Base-by-base conservation (phyloP, 257 asterid species). In the Plantago ovata region DNA sequence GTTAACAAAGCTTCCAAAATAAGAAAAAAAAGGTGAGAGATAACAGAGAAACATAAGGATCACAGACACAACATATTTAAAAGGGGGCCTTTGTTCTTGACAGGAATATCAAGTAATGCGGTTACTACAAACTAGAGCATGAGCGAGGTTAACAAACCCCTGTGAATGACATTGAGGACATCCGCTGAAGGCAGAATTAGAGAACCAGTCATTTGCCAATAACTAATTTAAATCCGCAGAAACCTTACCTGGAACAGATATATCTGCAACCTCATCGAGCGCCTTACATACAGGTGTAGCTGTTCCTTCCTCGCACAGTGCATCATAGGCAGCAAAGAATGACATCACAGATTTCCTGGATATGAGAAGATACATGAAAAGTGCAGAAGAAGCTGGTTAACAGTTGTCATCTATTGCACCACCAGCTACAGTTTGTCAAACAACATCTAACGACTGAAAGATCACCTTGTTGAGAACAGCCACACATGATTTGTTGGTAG, bases 251-350 rank as follows among this genome's bases (percentile, higher is more conserved):
- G 96, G 87, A 32, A 92, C 68, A 65, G 95, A 88, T 74, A 85
- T 76, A 75, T 92, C 96, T 52, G 98, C 88, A 71, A 92, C 83
- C 69, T 88, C 98, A 47, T 84, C 89, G 64, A 92, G 96, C 52
- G 95, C 91, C 71, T 79, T 69, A 66, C 96, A 88, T 45, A 92
- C 95, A 49, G 94, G 10, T 56, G 95, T 80, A 56, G 98, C 96
- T 21, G 95, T 92, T 74, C 98, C 98, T 78, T 92, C 98, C 75
- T 92, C 98, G 59, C 98, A 77, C 24, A 92, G 95, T 19, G 95
- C 95, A 70, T 92, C 98, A 73, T 50, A 92, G 38, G 84, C 91
- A 78, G 94, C 95, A 74, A 92, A 92, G 76, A 92, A 88, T 68
- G 98, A 85, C 57, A 83, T 75, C 73, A 75, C 98, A 0, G 98